A percentile compares a stretch with the other conserved stretches of the same genome.
phyloP scores from a whole-genome alignment of 768 basidiomycete species.

The Phaeotremella skinneri region DNA sequence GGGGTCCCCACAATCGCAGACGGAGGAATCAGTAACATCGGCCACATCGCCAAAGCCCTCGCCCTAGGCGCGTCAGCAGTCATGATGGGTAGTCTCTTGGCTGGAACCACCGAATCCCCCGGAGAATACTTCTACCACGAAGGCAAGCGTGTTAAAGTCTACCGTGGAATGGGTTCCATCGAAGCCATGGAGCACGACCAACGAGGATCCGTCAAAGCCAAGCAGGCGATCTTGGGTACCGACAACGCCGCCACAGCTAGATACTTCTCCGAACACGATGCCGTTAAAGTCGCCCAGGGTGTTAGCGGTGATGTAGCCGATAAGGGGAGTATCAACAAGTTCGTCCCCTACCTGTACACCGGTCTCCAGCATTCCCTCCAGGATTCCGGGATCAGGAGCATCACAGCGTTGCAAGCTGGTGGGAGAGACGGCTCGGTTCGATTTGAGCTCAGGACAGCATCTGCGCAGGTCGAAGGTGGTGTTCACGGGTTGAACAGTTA shows the following conservation, averaged over 20 bases:
- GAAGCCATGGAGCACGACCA: conserved; percentile 57
- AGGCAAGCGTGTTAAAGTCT: conserved; percentile 97
- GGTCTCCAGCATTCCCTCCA: conserved; percentile 83
- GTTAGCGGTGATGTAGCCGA: conserved; percentile 96
- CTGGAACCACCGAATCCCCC: conserved; percentile 93
- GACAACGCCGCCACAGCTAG: conserved; percentile 95
- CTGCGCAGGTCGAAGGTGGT: conserved; percentile 91
- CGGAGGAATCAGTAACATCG: conserved; percentile 91
- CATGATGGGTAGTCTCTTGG: conserved; percentile 97
- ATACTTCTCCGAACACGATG: conserved; percentile 89
- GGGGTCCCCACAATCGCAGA: conserved; percentile 96
- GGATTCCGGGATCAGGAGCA: conserved; percentile 76
- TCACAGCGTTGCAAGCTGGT: conserved; percentile 65
- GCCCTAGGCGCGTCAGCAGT: conserved; percentile 91
- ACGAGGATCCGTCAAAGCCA: conserved; percentile 46
- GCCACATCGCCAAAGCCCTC: conserved; percentile 95
- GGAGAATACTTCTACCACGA: conserved; percentile 99
- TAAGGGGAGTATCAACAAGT: conserved; percentile 90
- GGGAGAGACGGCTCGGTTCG: conserved; percentile 68
- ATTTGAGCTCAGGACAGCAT: conserved; percentile 90
- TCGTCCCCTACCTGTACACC: conserved; percentile 64
- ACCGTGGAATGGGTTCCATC: conserved; percentile 96
- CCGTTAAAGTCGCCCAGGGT: conserved; percentile 81
- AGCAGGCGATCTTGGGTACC: conserved; percentile 24
- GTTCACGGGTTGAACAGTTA: conserved; percentile 94